Percentiles rank a stretch among this genome's conserved stretches.
Conservation (phyloP, 306 rosid species). For the Aeschynomene evenia region DNA sequence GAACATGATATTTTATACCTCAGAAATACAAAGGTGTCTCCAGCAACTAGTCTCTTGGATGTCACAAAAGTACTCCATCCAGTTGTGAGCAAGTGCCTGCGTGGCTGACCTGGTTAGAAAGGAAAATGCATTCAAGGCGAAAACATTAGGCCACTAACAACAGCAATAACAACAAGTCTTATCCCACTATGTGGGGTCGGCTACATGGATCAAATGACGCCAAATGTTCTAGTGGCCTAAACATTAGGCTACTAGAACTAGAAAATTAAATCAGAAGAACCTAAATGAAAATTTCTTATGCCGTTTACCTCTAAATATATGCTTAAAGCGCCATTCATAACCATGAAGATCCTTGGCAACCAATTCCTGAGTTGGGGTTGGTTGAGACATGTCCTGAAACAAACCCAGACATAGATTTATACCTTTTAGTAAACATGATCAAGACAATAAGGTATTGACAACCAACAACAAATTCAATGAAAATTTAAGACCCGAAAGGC, state of each 20-base stretch:
- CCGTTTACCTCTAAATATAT: conserved; percentile 70
- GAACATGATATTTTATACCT: conserved; percentile 38
- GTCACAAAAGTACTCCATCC: conserved; percentile 87
- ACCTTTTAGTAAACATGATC: background rate
- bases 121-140: conserved; percentile 1
- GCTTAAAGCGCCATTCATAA: conserved; percentile 77
- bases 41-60: conserved; percentile 72
- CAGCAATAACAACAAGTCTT: too few species aligned
- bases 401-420: background rate
- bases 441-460: background rate
- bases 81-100: conserved; percentile 78
- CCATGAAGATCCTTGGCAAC: conserved; percentile 61
- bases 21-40: conserved; percentile 75
- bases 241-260: background rate
- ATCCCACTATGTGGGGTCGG: too few species aligned
- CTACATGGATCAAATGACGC: too few species aligned
- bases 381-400: conserved; percentile 65
- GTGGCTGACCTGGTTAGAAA: conserved; percentile 68
- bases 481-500: background rate
- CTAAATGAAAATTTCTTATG: background rate
- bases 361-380: conserved; percentile 55
- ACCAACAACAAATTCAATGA: background rate
- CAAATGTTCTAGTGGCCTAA: too few species aligned
- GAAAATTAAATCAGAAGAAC: background rate
- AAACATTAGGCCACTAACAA: background rate